Conservation (phyloP, 2,329 filamentous ascomycete species). For the Penicillium corylophilum region DNA sequence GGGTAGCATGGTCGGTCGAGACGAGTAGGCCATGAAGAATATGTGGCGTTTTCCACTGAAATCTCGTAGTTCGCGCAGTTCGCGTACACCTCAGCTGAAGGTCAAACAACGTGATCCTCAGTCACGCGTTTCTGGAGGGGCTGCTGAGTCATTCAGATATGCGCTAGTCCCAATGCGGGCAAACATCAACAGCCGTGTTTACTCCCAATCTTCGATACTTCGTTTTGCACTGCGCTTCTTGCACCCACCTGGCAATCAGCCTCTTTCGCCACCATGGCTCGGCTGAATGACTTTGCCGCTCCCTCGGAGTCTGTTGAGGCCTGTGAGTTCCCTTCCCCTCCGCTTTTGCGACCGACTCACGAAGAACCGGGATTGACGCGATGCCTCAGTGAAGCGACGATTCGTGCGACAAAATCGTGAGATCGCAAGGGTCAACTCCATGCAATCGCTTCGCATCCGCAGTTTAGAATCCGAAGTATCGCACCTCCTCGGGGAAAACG, state of each 20-base stretch:
- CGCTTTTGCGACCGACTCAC: background rate
- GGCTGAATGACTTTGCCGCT: slow-evolving; percentile 49
- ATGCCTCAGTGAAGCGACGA: slow-evolving; percentile 58
- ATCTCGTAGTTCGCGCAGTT: background rate
- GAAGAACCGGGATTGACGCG: slow-evolving; percentile 9
- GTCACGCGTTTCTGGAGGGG: background rate
- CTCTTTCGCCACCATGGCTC: slow-evolving; percentile 41
- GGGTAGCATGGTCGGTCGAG: slow-evolving; percentile 35
- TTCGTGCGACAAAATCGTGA: slow-evolving; percentile 67
- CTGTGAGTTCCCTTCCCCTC: slow-evolving; percentile 36
- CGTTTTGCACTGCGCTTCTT: background rate
- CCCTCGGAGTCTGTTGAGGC: slow-evolving; percentile 49
- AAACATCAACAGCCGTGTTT: slow-evolving; percentile 41
- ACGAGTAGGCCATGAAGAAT: slow-evolving; percentile 37
- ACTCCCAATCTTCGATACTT: slow-evolving; percentile 7
- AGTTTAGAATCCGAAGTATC: slow-evolving; percentile 62
- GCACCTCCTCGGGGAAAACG: slow-evolving; percentile 60
- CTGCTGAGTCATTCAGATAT: slow-evolving; percentile 16
- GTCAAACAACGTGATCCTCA: background rate
- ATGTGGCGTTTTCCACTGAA: slow-evolving; percentile 1
- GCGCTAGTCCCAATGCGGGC: slow-evolving; percentile 32
- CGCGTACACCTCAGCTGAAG: background rate
- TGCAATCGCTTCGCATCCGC: slow-evolving; percentile 63
- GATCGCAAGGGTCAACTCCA: slow-evolving; percentile 63
- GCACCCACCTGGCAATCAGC: background rate